A percentile compares a stretch with the other conserved stretches of the same genome.
These are phyloP conservation scores for Fimicolochytrium jonesii DNA, from an alignment of 192 early-diverging fungal species.

Conservation along the genomic window DNA sequence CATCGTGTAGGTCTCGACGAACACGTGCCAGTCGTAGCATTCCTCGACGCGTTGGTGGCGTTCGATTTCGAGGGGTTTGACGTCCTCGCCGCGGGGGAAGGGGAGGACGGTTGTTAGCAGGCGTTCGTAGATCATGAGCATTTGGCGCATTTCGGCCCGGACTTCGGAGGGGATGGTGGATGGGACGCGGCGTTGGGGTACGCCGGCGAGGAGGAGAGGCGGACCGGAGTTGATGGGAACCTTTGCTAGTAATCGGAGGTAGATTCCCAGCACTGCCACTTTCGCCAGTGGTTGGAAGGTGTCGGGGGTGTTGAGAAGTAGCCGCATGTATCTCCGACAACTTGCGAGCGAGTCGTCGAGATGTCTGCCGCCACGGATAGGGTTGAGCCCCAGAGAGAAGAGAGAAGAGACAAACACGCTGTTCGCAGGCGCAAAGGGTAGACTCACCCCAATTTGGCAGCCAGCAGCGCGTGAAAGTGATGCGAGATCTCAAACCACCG, in stretches of 20 bases:
- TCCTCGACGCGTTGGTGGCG: conserved; percentile 33
- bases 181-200: neutral
- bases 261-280: conserved; percentile 21
- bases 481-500: conserved; percentile 19
- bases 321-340: conserved; percentile 3
- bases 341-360: neutral
- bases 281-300: conserved; percentile 9
- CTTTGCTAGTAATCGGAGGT: conserved; percentile 7
- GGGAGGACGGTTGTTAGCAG: conserved; percentile 29
- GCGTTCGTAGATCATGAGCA: conserved; percentile 39
- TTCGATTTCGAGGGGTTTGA: conserved; percentile 5
- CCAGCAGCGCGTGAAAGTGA: conserved; percentile 5
- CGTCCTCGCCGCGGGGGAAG: conserved; percentile 43
- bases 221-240: neutral
- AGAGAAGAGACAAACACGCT: neutral
- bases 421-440: no score
- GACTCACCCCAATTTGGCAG: conserved; percentile 7
- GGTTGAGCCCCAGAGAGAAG: neutral
- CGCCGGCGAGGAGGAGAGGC: conserved; percentile 9
- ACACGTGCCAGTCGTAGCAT: conserved; percentile 41
- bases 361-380: neutral
- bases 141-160: conserved; percentile 22
- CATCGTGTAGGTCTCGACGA: conserved; percentile 21
- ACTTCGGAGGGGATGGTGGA: conserved; percentile 1
- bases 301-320: neutral